These are phyloP conservation scores for Dissophora globulifera DNA, from an alignment of 192 early-diverging fungal species.

Conservation along the genomic window DNA sequence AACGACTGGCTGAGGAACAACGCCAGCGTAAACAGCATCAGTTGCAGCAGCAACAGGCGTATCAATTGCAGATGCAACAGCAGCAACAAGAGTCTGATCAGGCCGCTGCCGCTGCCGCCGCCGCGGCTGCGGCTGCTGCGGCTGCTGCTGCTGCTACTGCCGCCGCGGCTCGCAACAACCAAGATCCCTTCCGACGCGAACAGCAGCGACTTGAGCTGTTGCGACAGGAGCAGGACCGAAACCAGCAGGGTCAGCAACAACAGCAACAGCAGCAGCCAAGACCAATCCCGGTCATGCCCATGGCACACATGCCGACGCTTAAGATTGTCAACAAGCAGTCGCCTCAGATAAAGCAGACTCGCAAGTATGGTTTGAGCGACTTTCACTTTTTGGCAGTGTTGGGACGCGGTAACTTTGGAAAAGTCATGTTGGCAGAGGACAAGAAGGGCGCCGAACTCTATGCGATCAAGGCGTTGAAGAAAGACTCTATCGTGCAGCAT, in stretches of 20 bases:
- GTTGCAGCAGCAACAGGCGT: slow-evolving; percentile 54
- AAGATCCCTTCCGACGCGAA: slow-evolving; percentile 23
- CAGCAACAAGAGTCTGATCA: slow-evolving; percentile 34
- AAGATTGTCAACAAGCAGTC: slow-evolving; percentile 42
- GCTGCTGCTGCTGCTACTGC: too few species aligned
- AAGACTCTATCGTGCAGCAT: slow-evolving; percentile 97
- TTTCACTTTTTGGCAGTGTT: slow-evolving; percentile 95
- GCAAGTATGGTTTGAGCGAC: slow-evolving; percentile 84
- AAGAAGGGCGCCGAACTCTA: slow-evolving; percentile 83
- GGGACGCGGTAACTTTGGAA: slow-evolving; percentile 99
- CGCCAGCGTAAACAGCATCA: slow-evolving; percentile 40
- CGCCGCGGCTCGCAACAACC: background rate
- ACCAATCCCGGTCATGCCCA: slow-evolving; percentile 40
- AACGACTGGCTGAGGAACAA: slow-evolving; percentile 14
- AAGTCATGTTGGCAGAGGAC: slow-evolving; percentile 98
- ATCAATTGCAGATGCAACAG: slow-evolving; percentile 52
- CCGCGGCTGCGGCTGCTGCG: too few species aligned
- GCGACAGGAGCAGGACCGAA: slow-evolving; percentile 43
- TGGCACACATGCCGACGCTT: slow-evolving; percentile 36
- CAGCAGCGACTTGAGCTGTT: slow-evolving; percentile 48
- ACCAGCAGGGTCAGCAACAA: slow-evolving; percentile 22
- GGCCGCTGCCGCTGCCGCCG: too few species aligned
- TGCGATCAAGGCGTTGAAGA: slow-evolving; percentile 98
- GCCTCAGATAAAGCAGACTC: slow-evolving; percentile 10
- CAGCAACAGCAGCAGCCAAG: slow-evolving; percentile 28